Evolutionary conservation across 495 filamentous ascomycete species (phyloP), one percentile per base, ranked within the genome.

Genomic region (Podospora tetraspora): DNA sequence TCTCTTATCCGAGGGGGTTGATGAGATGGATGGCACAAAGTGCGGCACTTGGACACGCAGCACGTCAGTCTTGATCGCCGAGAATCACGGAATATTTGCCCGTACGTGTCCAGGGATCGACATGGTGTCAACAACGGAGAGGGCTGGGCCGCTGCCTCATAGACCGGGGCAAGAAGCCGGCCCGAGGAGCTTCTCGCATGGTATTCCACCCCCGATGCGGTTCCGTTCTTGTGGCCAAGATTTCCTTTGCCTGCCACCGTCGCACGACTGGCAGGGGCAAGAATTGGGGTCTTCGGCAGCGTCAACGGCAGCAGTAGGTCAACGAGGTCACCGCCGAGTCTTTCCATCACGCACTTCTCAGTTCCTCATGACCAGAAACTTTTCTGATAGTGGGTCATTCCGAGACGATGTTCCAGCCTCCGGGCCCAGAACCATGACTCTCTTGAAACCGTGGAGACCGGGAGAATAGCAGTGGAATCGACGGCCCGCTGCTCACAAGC

Each of bases 401-500:
- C 8, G 43, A 52, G 43, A 52, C 7, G 43, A 8, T 52, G 43
- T 52, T 52, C 34, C 34, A 43, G 34, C 29, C 29, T 34, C 32
- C 32, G 43, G 43, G 43, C 43, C 19, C 43, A 52, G 43, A n/a
- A n/a, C 43, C 43, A 52, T 52, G 19, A n/a, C 59, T 24, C 62
- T 43, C 32, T 64, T 8, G 10, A 11, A 23, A 16, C 21, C 19
- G 56, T 25, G 52, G 23, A 25, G 32, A 11, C 43, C 27, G 19
- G 23, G 57, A 65, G 27, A 57, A 70, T 61, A 57, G 71, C 30
- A 58, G 66, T 66, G 57, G 61, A 61, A 60, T 70, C 29, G 66
- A 71, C 66, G 61, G 66, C 64, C 67, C 62, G 69, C 68, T 71
- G 63, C 63, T 52, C 43, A 52, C 43, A 52, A 66, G 64, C 59